These are phyloP conservation scores for Catenaria anguillulae DNA, from an alignment of 371 early-diverging fungal genomes.

Conservation along the genomic window DNA sequence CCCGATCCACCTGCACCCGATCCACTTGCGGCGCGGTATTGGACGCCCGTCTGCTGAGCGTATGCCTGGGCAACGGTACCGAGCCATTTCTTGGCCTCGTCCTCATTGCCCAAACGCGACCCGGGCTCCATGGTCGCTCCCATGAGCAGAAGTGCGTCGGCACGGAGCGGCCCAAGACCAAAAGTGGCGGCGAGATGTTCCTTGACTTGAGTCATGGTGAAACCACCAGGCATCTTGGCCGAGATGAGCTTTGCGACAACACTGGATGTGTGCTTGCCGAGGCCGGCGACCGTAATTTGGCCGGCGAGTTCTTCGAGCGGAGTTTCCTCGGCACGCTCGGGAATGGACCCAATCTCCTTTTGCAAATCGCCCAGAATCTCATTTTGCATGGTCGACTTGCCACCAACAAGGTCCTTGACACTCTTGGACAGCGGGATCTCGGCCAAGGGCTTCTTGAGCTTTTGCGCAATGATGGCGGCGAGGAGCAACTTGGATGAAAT, in stretches of 20 bases:
- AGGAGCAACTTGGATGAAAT: slow-evolving; percentile 30
- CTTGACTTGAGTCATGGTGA: slow-evolving; percentile 65
- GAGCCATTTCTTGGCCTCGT: slow-evolving; percentile 80
- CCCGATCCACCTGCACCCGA: slow-evolving; percentile 38
- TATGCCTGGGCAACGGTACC: slow-evolving; percentile 62
- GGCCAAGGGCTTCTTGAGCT: slow-evolving; percentile 65
- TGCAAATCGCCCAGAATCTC: slow-evolving; percentile 91
- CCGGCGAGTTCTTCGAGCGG: slow-evolving; percentile 70
- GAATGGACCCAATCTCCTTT: slow-evolving; percentile 76
- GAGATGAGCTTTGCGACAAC: slow-evolving; percentile 70
- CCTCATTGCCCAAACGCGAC: slow-evolving; percentile 58
- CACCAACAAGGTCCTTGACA: slow-evolving; percentile 86
- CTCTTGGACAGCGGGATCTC: slow-evolving; percentile 62
- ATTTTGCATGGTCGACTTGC: slow-evolving; percentile 91
- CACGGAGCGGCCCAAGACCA: slow-evolving; percentile 76
- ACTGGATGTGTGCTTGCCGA: slow-evolving; percentile 70
- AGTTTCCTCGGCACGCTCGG: slow-evolving; percentile 85
- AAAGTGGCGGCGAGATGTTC: slow-evolving; percentile 46
- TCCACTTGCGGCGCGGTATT: slow-evolving; percentile 40
- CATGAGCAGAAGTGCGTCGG: slow-evolving; percentile 64
- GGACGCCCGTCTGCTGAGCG: slow-evolving; percentile 60
- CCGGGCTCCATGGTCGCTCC: slow-evolving; percentile 77
- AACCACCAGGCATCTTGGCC: slow-evolving; percentile 89
- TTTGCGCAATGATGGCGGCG: slow-evolving; percentile 72
- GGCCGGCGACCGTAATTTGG: slow-evolving; percentile 40